A percentile compares a stretch with the other conserved stretches of the same genome.
Evolutionary conservation across 768 basidiomycete species (phyloP).

Genomic region (Tricholoma hemisulphureum): DNA sequence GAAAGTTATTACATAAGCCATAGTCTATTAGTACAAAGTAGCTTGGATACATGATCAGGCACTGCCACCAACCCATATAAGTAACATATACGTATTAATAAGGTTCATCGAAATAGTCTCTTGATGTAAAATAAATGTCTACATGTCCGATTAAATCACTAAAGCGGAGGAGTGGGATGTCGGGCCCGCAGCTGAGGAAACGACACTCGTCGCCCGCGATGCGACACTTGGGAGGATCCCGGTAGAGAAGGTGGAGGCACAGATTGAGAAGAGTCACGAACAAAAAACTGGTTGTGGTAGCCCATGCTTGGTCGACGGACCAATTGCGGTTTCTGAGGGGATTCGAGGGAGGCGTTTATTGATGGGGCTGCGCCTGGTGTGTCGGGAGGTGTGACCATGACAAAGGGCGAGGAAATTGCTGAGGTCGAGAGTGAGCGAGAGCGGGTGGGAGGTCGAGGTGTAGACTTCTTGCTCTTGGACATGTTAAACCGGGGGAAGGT

Average conservation of each 20-base stretch:
- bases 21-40: neutral
- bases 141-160: too few species aligned
- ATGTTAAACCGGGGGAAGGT: slow-evolving; percentile 8
- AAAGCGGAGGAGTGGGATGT: neutral
- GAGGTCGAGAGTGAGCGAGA: slow-evolving; percentile 5
- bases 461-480: neutral
- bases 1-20: neutral
- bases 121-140: neutral
- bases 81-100: too few species aligned
- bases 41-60: too few species aligned
- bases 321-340: neutral
- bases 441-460: neutral
- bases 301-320: slow-evolving; percentile 15
- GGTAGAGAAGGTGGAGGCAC: neutral
- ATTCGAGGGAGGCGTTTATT: slow-evolving; percentile 1
- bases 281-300: slow-evolving; percentile 22
- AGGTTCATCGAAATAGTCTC: neutral
- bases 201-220: neutral
- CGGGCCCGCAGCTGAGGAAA: neutral
- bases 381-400: slow-evolving; percentile 5
- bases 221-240: neutral
- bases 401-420: slow-evolving; percentile 8
- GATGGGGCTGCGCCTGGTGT: neutral
- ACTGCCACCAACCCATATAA: too few species aligned
- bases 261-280: neutral